phyloP scores from a whole-genome alignment of 106 monocot genomes.

The Allium cepa region DNA sequence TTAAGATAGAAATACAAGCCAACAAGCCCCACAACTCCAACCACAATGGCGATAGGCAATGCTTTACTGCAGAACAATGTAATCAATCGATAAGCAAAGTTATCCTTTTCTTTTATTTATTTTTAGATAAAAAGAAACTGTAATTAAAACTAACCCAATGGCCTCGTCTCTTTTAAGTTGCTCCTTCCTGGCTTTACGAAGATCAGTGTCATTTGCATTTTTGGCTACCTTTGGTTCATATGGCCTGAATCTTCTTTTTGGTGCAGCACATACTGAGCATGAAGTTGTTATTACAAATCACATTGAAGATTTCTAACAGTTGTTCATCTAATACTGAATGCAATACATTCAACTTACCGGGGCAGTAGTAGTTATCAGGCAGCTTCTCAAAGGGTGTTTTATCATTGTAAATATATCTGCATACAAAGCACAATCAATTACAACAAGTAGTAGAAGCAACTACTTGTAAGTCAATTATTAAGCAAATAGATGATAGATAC shows the following conservation, averaged over 20 bases:
- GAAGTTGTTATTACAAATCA: background rate
- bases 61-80: slow-evolving; percentile 44
- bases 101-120: too few species aligned
- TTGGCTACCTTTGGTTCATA: slow-evolving; percentile 52
- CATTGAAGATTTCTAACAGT: too few species aligned
- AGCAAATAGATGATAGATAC: background rate
- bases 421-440: background rate
- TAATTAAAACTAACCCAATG: slow-evolving; percentile 28
- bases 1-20: slow-evolving; percentile 88
- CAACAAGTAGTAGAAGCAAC: background rate
- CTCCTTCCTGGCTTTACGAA: slow-evolving; percentile 56
- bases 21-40: slow-evolving; percentile 59
- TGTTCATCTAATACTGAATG: too few species aligned
- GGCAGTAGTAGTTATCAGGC: slow-evolving; percentile 89
- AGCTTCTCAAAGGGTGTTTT: slow-evolving; percentile 91
- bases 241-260: slow-evolving; percentile 55
- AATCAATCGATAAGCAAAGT: background rate
- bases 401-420: slow-evolving; percentile 92
- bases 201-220: slow-evolving; percentile 28
- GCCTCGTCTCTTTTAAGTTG: slow-evolving; percentile 52
- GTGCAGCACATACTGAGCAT: slow-evolving; percentile 48
- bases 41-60: slow-evolving; percentile 50
- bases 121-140: background rate
- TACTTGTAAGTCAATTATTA: background rate
- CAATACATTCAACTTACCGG: slow-evolving; percentile 27